Percentiles rank a stretch among this genome's conserved stretches.
phyloP scores from a whole-genome alignment of 2,329 filamentous ascomycete species.

The Metarhizium brunneum region DNA sequence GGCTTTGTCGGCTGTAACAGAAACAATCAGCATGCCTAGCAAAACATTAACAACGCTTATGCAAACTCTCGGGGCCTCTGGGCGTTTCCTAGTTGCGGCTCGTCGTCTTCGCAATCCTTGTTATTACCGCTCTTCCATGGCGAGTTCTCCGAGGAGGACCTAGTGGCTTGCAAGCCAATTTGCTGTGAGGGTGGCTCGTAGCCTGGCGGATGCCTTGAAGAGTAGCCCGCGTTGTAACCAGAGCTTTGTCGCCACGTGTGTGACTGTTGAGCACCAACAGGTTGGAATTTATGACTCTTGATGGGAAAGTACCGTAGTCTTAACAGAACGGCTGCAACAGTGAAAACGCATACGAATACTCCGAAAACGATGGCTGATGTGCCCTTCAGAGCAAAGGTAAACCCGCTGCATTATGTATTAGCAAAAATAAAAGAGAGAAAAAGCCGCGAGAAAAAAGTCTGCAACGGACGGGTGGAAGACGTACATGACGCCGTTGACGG shows the following conservation, averaged over 20 bases:
- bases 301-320: conserved; percentile 19
- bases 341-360: conserved; percentile 34
- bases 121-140: conserved; percentile 15
- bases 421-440: not conserved
- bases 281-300: conserved; percentile 9
- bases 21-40: not conserved
- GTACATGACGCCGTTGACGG: conserved; percentile 48
- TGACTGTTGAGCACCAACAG: conserved; percentile 14
- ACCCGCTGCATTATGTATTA: conserved; percentile 33
- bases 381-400: conserved; percentile 44
- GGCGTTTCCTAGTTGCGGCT: conserved; percentile 19
- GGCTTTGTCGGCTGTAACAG: not conserved
- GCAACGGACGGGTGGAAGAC: conserved; percentile 12
- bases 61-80: conserved; percentile 25
- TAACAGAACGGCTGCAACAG: conserved; percentile 28
- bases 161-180: conserved; percentile 18
- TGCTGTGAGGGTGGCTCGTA: conserved; percentile 24
- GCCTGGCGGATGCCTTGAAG: conserved; percentile 22
- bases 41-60: conserved; percentile 6
- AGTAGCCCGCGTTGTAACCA: conserved; percentile 13
- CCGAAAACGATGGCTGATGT: conserved; percentile 38
- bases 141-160: conserved; percentile 15
- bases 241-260: conserved; percentile 19
- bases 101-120: conserved; percentile 21
- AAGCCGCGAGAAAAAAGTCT: not conserved